Percentiles rank a stretch among this genome's conserved stretches.
Conservation (phyloP, 805 yeast genomes). For the Spathaspora girioi region DNA sequence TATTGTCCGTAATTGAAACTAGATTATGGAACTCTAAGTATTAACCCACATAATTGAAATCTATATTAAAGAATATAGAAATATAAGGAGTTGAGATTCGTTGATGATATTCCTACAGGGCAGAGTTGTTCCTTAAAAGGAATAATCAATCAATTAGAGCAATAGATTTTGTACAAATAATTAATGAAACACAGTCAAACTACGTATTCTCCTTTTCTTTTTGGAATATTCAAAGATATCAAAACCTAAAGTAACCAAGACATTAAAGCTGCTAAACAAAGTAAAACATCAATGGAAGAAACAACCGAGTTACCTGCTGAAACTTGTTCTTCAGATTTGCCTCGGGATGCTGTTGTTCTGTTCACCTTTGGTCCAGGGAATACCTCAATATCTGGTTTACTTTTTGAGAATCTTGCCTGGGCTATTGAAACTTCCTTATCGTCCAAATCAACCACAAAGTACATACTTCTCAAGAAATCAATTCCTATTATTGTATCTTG, state of each 20-base stretch:
- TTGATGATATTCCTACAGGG: too few relatives aligned
- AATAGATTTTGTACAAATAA: too few relatives aligned
- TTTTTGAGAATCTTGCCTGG: conserved; percentile 20
- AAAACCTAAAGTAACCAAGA: conserved; percentile 29
- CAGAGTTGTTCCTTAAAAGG: too few relatives aligned
- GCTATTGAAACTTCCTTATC: conserved; percentile 53
- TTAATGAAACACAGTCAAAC: too few relatives aligned
- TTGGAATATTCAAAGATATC: too few relatives aligned
- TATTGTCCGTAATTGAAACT: too few relatives aligned
- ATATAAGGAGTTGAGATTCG: too few relatives aligned
- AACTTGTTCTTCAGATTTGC: conserved; percentile 28
- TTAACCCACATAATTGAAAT: too few relatives aligned
- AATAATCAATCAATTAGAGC: too few relatives aligned
- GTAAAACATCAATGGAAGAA: neutral
- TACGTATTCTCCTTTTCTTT: too few relatives aligned
- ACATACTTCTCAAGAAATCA: conserved; percentile 57
- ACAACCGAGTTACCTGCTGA: neutral
- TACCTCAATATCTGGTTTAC: conserved; percentile 39
- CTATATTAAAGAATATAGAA: too few relatives aligned
- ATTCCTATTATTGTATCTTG: conserved; percentile 50
- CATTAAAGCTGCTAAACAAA: conserved; percentile 1
- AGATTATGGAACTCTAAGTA: too few relatives aligned
- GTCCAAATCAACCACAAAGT: conserved; percentile 62
- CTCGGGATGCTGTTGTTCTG: conserved; percentile 17
- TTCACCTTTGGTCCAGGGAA: conserved; percentile 4